A percentile compares a stretch with the other conserved stretches of the same genome.
Evolutionary conservation across 176 grass and related monocot species (phyloP).

Genomic region (Zoysia japonica): DNA sequence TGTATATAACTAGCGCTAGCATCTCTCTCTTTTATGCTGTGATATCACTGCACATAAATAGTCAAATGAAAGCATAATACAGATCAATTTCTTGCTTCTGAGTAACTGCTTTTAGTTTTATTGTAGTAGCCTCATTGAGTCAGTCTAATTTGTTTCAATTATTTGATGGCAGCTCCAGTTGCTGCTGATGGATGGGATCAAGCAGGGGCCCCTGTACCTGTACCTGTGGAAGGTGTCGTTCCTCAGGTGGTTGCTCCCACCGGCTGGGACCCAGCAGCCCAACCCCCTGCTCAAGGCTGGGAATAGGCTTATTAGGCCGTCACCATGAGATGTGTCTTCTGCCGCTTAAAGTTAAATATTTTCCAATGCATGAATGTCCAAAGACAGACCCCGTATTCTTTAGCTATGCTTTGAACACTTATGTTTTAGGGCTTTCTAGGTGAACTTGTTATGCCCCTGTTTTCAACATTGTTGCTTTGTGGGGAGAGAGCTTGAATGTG

Average conservation of each 20-base stretch:
- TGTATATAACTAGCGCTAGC: neutral
- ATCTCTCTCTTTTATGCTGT: too few species aligned
- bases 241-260: constrained; percentile 40
- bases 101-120: neutral
- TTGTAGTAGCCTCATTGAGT: too few species aligned
- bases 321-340: neutral
- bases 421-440: constrained; percentile 30
- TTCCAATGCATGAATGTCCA: constrained; percentile 25
- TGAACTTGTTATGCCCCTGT: constrained; percentile 29
- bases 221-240: constrained; percentile 25
- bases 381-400: neutral
- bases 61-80: neutral
- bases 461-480: neutral
- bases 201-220: constrained; percentile 39
- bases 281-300: constrained; percentile 55
- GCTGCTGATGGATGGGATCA: constrained; percentile 71
- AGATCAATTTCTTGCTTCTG: neutral
- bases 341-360: constrained; percentile 32
- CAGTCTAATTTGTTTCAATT: neutral
- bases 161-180: constrained; percentile 51
- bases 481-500: constrained; percentile 15
- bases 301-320: constrained; percentile 32
- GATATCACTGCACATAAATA: neutral
- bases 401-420: constrained; percentile 15
- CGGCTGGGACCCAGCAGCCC: constrained; percentile 61